Base-by-base conservation (phyloP, 2,329 filamentous ascomycete species). In the Verruconis gallopava region DNA sequence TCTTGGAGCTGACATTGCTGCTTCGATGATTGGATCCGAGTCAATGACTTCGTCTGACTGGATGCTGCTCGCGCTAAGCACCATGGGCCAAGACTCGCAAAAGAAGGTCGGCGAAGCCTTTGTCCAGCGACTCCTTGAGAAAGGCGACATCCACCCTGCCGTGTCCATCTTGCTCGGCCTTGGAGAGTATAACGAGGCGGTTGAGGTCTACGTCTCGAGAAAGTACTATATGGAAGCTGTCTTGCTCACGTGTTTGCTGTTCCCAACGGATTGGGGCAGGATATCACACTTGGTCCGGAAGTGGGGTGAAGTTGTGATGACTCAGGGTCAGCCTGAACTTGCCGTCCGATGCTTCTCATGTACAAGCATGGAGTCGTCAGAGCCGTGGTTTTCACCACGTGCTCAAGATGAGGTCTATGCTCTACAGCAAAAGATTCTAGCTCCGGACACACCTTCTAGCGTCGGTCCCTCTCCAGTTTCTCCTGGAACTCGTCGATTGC, bases 281-380 rank as follows among this genome's bases (percentile, higher is more conserved):
- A 86, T 94, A 58, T 80, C 82, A 11, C 81, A 83, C 52, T 75
- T 98, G 37, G 77, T 95, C 48, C 78, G 85, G 51, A 89, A 91
- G 66, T 98, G 91, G 91, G 91, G 91, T 44, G 89, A 95, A 54
- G 79, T 83, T 66, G 85, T 89, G 28, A 79, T 95, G 11, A 79
- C 83, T 48, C 80, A 91, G 51, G 81, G 83, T 13, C 82, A 94
- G 53, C 83, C 91, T 49, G 84, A 93, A 52, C 68, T 98, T 36
- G 91, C 91, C 14, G 91, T 95, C 38, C 73, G 88, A 53, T 96
- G 81, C 61, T 95, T 95, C 58, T 85, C 89, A 38, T 95, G 89
- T 58, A 91, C 85, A 14, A 85, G 83, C 18, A 71, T 81, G 15
- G 86, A 95, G 56, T 81, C 84, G 0, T 77, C 81, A 0, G 85